These are phyloP conservation scores for Solanum peruvianum DNA, from an alignment of 257 asterid species.

Conservation along the genomic window DNA sequence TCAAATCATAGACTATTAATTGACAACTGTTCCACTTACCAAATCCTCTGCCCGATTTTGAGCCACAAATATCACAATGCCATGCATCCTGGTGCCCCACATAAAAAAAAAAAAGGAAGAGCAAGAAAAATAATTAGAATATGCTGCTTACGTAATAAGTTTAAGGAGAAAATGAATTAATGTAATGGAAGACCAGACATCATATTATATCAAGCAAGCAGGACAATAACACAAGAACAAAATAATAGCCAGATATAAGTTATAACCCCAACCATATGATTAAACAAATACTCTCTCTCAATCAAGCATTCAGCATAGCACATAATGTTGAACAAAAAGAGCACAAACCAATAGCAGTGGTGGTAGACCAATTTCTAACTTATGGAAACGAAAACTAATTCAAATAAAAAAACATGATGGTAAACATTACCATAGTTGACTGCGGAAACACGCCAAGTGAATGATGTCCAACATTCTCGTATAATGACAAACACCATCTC, in stretches of 20 bases:
- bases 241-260: neutral
- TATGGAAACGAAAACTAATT: neutral
- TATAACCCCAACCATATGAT: neutral
- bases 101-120: neutral
- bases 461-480: slow-evolving; percentile 87
- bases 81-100: slow-evolving; percentile 60
- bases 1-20: neutral
- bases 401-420: neutral
- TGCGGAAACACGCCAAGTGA: slow-evolving; percentile 94
- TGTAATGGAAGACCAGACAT: neutral
- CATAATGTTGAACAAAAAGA: neutral
- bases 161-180: neutral
- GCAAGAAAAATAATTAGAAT: neutral
- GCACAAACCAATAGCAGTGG: neutral
- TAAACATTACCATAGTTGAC: slow-evolving; percentile 71
- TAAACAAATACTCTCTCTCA: neutral
- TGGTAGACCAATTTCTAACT: neutral
- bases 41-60: slow-evolving; percentile 97
- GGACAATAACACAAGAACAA: neutral
- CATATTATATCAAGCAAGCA: neutral
- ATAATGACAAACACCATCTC: slow-evolving; percentile 91
- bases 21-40: slow-evolving; percentile 41
- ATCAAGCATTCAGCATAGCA: neutral
- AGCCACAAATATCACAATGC: slow-evolving; percentile 95
- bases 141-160: slow-evolving; percentile 1